Conservation (phyloP, 2,329 filamentous ascomycete genomes). For the Diaporthe ilicicola region DNA sequence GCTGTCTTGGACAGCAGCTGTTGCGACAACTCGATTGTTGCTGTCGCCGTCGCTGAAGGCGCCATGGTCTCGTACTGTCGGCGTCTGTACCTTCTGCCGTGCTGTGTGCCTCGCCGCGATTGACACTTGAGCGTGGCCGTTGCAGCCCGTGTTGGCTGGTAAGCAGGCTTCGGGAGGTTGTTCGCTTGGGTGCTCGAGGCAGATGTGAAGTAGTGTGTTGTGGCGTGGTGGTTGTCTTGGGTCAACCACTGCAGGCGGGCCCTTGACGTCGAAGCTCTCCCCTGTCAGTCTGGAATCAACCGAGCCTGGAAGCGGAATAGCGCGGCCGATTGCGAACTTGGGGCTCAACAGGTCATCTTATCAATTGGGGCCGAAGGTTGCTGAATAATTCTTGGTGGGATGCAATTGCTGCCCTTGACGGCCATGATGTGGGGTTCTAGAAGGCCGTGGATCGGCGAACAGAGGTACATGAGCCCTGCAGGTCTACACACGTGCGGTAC, state of each 20-base stretch:
- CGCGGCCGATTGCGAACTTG: neutral
- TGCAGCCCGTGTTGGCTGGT: no score
- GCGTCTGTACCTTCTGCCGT: neutral
- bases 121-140: neutral
- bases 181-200: no score
- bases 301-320: neutral
- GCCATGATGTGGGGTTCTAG: slow-evolving; percentile 18
- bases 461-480: neutral
- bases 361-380: neutral
- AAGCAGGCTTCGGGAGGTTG: no score
- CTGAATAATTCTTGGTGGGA: slow-evolving; percentile 20
- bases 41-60: slow-evolving; percentile 34
- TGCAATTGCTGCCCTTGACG: neutral
- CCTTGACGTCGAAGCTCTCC: neutral
- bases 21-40: slow-evolving; percentile 45
- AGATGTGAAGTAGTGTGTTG: no score
- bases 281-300: neutral
- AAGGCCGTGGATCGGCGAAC: slow-evolving; percentile 24
- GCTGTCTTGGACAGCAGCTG: slow-evolving; percentile 66
- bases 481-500: neutral
- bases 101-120: neutral
- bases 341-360: neutral
- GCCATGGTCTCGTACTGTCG: slow-evolving; percentile 35
- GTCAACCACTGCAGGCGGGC: neutral
- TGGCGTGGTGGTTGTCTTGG: neutral